Conservation (phyloP, 2,329 filamentous ascomycete species). For the Calcarisporium arbuscula region DNA sequence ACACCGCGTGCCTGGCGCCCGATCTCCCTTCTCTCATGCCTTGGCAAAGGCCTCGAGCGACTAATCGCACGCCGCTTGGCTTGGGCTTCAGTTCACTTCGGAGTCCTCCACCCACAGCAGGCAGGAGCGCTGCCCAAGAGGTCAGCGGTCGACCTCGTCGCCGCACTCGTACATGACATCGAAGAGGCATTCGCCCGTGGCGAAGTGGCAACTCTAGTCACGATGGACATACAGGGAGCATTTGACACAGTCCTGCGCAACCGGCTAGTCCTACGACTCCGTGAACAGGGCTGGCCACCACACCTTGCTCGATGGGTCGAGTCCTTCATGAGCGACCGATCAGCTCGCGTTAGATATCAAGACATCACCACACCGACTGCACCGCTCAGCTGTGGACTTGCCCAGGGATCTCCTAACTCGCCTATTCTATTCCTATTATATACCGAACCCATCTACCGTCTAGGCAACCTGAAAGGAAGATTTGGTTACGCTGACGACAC, state of each 20-base stretch:
- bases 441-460: slow-evolving; percentile 10
- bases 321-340: slow-evolving; percentile 9
- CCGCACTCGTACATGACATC: slow-evolving; percentile 13
- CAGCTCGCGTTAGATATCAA: slow-evolving; percentile 5
- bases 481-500: slow-evolving; percentile 14
- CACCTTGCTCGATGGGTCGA: slow-evolving; percentile 8
- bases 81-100: no score
- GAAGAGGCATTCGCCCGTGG: slow-evolving; percentile 11
- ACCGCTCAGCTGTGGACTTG: slow-evolving; percentile 7
- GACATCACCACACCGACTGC: slow-evolving; percentile 5
- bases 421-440: slow-evolving; percentile 14
- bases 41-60: slow-evolving; percentile 21
- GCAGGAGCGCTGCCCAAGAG: slow-evolving; percentile 17
- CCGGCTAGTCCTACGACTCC: slow-evolving; percentile 10
- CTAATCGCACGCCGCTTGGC: slow-evolving; percentile 16
- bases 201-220: slow-evolving; percentile 10
- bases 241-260: slow-evolving; percentile 14
- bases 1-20: slow-evolving; percentile 14
- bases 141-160: slow-evolving; percentile 12
- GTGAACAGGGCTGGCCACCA: slow-evolving; percentile 11
- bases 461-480: slow-evolving; percentile 1
- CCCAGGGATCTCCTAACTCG: slow-evolving; percentile 12
- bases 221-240: slow-evolving; percentile 12
- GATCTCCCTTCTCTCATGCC: slow-evolving; percentile 19
- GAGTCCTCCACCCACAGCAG: no score